Evolutionary conservation across 2,329 filamentous ascomycete species (phyloP), one percentile per base, ranked within the genome.

Genomic region (Fusarium lateritium): DNA sequence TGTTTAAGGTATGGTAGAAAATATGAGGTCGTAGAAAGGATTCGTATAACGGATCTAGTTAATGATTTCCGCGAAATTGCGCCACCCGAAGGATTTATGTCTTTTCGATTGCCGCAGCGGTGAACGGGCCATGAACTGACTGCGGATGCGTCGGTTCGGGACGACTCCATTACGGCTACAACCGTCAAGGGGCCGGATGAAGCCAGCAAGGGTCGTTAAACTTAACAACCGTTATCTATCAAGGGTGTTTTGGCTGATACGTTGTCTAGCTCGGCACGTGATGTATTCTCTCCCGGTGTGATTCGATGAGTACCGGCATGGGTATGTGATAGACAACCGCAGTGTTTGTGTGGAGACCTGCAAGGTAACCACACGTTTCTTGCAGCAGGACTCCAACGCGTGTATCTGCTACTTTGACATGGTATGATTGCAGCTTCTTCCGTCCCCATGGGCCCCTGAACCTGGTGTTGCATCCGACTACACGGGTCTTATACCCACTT

Each of bases 91-190:
- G 26, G 31, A 40, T 64, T 57, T 43, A 45, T 50, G 7, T 63
- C 53, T 47, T 40, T 36, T n/a, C 34, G 56, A 62, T 62, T 54
- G 38, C 44, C 44, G 51, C 58, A 22, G 43, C 61, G 51, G 61
- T 50, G 58, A 64, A 64, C 44, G 33, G 58, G 24, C 61, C 50
- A 64, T 64, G 61, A 57, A 64, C 51, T 64, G 59, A 57, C 39
- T 34, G 21, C 33, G 44, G 61, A 19, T 14, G 8, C 17, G 38
- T 64, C 59, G 51, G 51, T 57, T 64, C 39, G 59, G 51, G 15
- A 64, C 39, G 33, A 64, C 59, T 64, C 61, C 61, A 64, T 64
- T 50, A 50, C 58, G 38, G 33, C 6, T 64, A 63, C 58, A 64
- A 63, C 58, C n/a, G 17, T 17, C 22, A 63, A 33, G 58, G 43